Evolutionary conservation across 768 basidiomycete genomes (phyloP), one percentile per base, ranked within the genome.

Genomic region (Lyophyllum shimeji): DNA sequence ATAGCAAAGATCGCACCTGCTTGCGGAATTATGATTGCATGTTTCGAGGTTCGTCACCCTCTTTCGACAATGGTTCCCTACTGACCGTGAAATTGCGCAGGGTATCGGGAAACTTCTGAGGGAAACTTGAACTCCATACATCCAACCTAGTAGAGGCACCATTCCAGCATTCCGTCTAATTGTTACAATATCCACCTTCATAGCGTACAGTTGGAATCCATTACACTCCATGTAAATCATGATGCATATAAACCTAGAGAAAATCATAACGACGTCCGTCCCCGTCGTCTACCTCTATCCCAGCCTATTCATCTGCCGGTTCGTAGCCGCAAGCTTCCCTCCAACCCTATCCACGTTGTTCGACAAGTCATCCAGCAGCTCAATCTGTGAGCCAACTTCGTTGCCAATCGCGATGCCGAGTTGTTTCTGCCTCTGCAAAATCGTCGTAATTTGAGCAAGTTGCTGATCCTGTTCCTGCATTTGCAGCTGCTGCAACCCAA

Each of bases 11-110:
- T 97, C 59, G 93, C 93, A 11, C 97, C 97, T 37, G 97, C 96
- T 40, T 99, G 97, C 71, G 96, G 96, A 21, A 89, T 99, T 61
- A 98, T 98, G 96, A 97, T 98, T 68, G 85, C 91, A 53, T 95
- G 89, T 69, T 98, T 89, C 67, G 95, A 98, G 84, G 95, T 86
- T 62, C 27, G 81, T 72, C 20, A 11, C 34, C 7, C 18, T 37
- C 51, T n/a, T 50, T 55, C 24, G 34, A 12, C 55, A 33, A 24
- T 21, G 18, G 5, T 18, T 17, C 1, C 11, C 39, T 45, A 46
- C 55, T 70, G 33, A 70, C 21, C 11, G 31, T 15, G 8, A 0
- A 21, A 27, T 25, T 5, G 9, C 24, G 0, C 53, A 89, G 87
- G 85, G 87, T 46, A 74, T 89, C 53, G 87, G 85, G 49, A 77